A percentile compares a stretch with the other conserved stretches of the same genome.
These are phyloP conservation scores for Yarrowia galli DNA, from an alignment of 1,139 yeast species.

Conservation along the genomic window DNA sequence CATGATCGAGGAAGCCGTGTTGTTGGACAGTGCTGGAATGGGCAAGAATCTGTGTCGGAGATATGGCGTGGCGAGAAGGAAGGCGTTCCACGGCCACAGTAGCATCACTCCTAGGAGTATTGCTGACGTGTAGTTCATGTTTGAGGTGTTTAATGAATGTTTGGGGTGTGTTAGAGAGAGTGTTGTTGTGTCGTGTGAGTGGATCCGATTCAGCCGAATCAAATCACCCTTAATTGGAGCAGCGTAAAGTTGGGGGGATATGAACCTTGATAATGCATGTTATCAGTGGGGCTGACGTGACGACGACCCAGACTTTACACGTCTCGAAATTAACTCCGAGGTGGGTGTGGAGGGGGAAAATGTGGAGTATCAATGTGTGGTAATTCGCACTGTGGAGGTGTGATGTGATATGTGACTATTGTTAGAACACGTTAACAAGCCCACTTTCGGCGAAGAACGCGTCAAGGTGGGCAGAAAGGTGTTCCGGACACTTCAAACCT, in stretches of 20 bases:
- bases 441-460: too few relatives aligned
- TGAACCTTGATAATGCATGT: conserved; percentile 33
- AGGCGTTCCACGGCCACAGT: conserved; percentile 97
- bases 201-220: conserved; percentile 10
- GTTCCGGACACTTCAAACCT: too few relatives aligned
- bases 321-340: too few relatives aligned
- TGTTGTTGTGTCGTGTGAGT: conserved; percentile 13
- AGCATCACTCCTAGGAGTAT: conserved; percentile 64
- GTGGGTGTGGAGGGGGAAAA: too few relatives aligned
- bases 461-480: too few relatives aligned
- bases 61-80: conserved; percentile 84
- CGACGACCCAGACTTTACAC: background rate
- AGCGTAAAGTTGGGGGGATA: background rate
- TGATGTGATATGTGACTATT: too few relatives aligned
- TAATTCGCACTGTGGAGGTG: too few relatives aligned
- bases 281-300: conserved; percentile 3
- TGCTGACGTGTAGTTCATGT: conserved; percentile 66
- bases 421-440: too few relatives aligned
- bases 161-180: background rate
- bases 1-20: conserved; percentile 89
- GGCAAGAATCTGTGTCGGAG: conserved; percentile 70
- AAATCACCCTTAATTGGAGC: background rate
- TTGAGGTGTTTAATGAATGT: background rate
- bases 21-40: conserved; percentile 61
- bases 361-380: too few relatives aligned